A percentile compares a stretch with the other conserved stretches of the same genome.
Evolutionary conservation across 73 alveolate genomes (phyloP).

Genomic region (Symbiodinium natans): DNA sequence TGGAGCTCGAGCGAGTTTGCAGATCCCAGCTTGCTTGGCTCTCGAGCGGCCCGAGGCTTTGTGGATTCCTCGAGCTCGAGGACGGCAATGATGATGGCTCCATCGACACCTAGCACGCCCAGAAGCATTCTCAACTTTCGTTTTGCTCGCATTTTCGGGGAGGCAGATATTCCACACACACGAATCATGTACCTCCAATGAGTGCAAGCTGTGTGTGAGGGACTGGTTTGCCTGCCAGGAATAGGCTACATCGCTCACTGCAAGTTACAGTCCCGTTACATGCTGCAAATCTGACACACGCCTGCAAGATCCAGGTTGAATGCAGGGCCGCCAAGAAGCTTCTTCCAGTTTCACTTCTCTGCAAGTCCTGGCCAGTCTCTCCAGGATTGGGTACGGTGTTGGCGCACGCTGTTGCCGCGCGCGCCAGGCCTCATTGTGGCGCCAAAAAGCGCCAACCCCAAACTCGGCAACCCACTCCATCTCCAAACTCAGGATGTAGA

Average conservation of each 20-base stretch:
- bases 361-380: slow-evolving; percentile 22
- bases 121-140: no score
- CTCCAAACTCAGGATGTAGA: slow-evolving; percentile 66
- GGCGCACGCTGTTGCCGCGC: not conserved
- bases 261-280: no score
- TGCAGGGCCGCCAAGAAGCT: slow-evolving; percentile 59
- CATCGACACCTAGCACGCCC: not conserved
- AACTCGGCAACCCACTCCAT: slow-evolving; percentile 93
- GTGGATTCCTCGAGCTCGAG: not conserved
- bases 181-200: slow-evolving; percentile 72
- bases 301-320: slow-evolving; percentile 84
- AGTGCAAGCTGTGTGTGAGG: slow-evolving; percentile 69
- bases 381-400: no score
- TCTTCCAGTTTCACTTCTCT: slow-evolving; percentile 43
- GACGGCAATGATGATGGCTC: not conserved
- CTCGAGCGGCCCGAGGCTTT: not conserved
- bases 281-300: no score
- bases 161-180: no score
- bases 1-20: not conserved
- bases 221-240: slow-evolving; percentile 73
- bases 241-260: no score
- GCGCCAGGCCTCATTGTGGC: slow-evolving; percentile 62
- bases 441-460: slow-evolving; percentile 91
- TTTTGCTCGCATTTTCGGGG: no score
- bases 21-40: not conserved